Percentiles rank a stretch among this genome's conserved stretches.
These are phyloP conservation scores for Naganishia kalamii DNA, from an alignment of 768 basidiomycete genomes.

Conservation along the genomic window DNA sequence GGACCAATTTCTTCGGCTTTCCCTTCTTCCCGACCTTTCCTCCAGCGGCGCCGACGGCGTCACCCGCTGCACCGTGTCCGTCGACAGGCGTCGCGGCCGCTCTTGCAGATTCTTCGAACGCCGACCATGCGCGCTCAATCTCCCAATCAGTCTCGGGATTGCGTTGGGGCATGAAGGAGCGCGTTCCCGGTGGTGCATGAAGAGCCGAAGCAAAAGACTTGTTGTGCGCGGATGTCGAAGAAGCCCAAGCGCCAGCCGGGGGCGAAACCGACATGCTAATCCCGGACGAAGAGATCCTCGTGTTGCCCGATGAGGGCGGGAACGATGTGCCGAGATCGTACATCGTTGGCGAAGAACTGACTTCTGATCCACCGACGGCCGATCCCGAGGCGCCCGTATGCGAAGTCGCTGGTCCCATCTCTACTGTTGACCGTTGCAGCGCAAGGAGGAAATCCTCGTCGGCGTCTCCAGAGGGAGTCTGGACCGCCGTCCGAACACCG, in stretches of 20 bases:
- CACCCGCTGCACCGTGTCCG: neutral
- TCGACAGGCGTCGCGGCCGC: neutral
- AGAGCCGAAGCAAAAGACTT: constrained; percentile 17
- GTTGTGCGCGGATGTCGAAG: constrained; percentile 5
- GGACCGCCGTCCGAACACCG: constrained; percentile 19
- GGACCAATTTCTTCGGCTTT: constrained; percentile 27
- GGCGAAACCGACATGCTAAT: constrained; percentile 5
- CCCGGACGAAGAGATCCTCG: neutral
- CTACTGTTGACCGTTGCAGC: constrained; percentile 35
- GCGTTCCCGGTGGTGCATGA: constrained; percentile 20
- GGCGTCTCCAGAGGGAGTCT: constrained; percentile 18
- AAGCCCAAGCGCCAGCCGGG: neutral
- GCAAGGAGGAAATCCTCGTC: constrained; percentile 40
- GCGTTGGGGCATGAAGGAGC: constrained; percentile 8
- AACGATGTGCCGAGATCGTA: constrained; percentile 19
- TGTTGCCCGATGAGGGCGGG: constrained; percentile 7
- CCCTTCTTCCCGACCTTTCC: constrained; percentile 18
- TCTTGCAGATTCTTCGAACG: constrained; percentile 29
- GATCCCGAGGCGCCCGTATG: neutral
- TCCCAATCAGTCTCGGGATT: constrained; percentile 31
- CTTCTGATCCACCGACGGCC: neutral
- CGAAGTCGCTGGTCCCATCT: constrained; percentile 14
- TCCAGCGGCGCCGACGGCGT: neutral
- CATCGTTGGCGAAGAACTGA: constrained; percentile 19
- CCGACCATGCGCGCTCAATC: constrained; percentile 37